These are phyloP conservation scores for Phytophthora tentaculata DNA, from an alignment of 352 stramenopile species.

Conservation along the genomic window DNA sequence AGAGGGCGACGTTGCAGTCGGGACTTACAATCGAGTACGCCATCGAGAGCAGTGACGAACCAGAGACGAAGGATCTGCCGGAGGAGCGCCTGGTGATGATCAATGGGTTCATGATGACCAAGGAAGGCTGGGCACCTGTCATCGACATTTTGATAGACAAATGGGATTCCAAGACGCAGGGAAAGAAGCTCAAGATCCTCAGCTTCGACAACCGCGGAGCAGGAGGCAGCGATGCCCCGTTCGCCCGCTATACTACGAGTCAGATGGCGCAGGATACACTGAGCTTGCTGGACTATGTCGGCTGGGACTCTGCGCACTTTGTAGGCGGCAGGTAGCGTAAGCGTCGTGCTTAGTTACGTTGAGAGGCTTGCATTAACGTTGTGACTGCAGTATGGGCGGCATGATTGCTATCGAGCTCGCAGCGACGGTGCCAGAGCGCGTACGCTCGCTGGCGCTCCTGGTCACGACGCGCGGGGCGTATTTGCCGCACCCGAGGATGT, in stretches of 20 bases:
- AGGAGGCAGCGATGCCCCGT: slow-evolving; percentile 46
- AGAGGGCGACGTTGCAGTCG: slow-evolving; percentile 27
- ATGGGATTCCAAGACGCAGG: slow-evolving; percentile 29
- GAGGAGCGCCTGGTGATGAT: slow-evolving; percentile 51
- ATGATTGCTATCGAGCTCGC: slow-evolving; percentile 58
- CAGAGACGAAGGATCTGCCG: slow-evolving; percentile 22
- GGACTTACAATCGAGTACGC: slow-evolving; percentile 44
- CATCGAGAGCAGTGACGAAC: slow-evolving; percentile 25
- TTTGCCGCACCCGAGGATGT: slow-evolving; percentile 33
- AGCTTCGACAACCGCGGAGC: slow-evolving; percentile 59
- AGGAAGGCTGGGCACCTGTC: slow-evolving; percentile 49
- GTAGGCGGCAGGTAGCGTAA: slow-evolving; percentile 36
- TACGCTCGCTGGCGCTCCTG: slow-evolving; percentile 44
- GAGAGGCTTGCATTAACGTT: neutral
- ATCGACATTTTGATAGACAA: slow-evolving; percentile 45
- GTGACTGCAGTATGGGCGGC: slow-evolving; percentile 44
- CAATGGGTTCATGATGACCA: slow-evolving; percentile 50
- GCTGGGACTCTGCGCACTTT: slow-evolving; percentile 49
- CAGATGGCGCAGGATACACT: slow-evolving; percentile 58
- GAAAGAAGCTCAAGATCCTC: slow-evolving; percentile 40
- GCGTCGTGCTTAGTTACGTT: neutral
- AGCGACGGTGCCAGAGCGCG: slow-evolving; percentile 30
- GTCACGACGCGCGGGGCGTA: slow-evolving; percentile 43
- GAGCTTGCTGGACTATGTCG: slow-evolving; percentile 45
- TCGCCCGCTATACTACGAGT: slow-evolving; percentile 51